Evolutionary conservation across 2,329 filamentous ascomycete species (phyloP).

Genomic region (Trichoderma endophyticum): DNA sequence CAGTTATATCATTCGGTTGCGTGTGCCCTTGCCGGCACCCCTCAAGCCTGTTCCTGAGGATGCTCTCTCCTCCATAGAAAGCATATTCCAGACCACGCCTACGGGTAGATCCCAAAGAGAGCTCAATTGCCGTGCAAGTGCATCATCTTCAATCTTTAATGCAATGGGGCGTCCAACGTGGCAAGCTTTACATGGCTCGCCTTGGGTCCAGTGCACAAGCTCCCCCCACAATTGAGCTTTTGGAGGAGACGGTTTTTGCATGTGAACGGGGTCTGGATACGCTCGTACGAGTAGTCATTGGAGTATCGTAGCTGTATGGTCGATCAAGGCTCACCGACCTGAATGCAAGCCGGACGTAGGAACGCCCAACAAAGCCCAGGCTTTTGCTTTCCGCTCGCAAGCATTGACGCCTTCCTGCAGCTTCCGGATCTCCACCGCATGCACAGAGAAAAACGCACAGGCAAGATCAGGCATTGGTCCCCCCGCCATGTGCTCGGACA

Average conservation of each 20-base stretch:
- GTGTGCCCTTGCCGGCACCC: background rate
- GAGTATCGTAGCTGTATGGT: background rate
- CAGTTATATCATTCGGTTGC: background rate
- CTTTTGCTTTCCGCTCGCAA: background rate
- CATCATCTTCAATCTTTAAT: background rate
- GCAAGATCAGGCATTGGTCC: background rate
- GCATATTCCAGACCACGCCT: too few relatives aligned
- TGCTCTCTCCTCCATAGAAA: background rate
- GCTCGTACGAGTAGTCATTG: background rate
- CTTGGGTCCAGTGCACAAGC: background rate
- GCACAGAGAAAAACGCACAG: background rate
- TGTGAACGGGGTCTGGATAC: background rate
- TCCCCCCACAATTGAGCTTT: background rate
- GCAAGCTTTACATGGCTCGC: background rate
- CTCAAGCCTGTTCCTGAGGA: background rate
- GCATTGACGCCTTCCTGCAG: background rate
- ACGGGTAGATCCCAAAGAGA: background rate
- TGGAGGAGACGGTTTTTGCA: background rate
- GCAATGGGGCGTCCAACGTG: slow-evolving; percentile 2
- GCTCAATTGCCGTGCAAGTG: background rate
- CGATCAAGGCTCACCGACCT: slow-evolving; percentile 10
- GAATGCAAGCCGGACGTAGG: background rate
- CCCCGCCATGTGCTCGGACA: background rate
- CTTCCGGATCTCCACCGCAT: background rate
- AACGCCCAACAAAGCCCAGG: background rate